Evolutionary conservation across 805 yeast species (phyloP), one percentile per base, ranked within the genome.

Genomic region (Saccharomyces paradoxus): DNA sequence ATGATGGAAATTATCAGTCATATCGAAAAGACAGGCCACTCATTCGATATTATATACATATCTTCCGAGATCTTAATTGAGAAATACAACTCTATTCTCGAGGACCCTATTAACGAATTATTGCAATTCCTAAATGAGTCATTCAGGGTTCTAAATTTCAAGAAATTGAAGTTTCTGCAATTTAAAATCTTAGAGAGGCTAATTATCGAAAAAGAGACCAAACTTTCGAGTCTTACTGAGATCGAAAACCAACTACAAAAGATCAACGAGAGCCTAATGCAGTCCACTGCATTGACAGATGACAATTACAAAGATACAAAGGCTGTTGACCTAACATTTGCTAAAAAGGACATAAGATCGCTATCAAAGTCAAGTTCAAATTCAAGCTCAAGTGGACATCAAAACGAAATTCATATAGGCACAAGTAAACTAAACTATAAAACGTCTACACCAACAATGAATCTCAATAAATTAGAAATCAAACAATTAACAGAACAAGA

Each of bases 11-110:
- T 75, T 63, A 66, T 81, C 57, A 65, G 82, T n/a, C 72, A 58
- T 74, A 82, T 61, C 66, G 98, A 94, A 65, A 82, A 83, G 58
- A 81, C 89, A 29, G 97, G 98, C 1, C 90, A 87, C 63, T 86
- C 90, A 1, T 83, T 88, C 58, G 98, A 94, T 68, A 79, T 84
- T 44, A 81, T 79, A 41, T 83, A 80, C 57, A 78, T 83, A 21
- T 79, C 82, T 22, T 66, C 77, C 8, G 79, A 76, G 55, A 73
- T 74, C 27, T 58, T 77, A 46, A 68, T 71, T 2, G 74, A 74
- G 41, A 78, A 79, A 41, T 58, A 76, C 14, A 59, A 68, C 47
- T 69, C 71, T 7, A 56, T 67, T 1, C 56, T 75, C 14, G 74
- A 72, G 56, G 79, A 76, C 55, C 77, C 77, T 13, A 57, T 70